phyloP scores from a whole-genome alignment of 129 eudicot genomes.

The Centaurea solstitialis region DNA sequence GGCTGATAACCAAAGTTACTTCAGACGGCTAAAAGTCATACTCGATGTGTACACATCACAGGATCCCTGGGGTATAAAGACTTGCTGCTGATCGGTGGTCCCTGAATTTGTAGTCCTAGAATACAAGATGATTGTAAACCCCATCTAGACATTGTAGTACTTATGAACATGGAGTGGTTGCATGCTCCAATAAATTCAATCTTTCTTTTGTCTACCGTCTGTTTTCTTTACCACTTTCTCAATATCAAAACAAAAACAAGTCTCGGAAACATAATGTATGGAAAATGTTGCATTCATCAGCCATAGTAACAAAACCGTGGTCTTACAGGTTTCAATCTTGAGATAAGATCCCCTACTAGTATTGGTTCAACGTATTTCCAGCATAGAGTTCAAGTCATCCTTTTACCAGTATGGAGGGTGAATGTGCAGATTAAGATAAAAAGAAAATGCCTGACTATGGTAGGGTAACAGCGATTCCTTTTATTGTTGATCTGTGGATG shows the following conservation, averaged over 20 bases:
- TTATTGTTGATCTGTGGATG: slow-evolving; percentile 9
- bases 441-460: neutral
- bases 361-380: neutral
- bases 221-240: neutral
- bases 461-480: neutral
- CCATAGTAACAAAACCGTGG: neutral
- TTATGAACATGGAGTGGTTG: slow-evolving; percentile 18
- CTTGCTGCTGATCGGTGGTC: neutral
- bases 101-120: neutral
- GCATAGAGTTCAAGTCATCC: neutral
- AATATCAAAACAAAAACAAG: slow-evolving; percentile 12
- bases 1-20: slow-evolving; percentile 5
- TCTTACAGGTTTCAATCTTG: neutral
- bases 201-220: slow-evolving; percentile 7
- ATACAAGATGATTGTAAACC: slow-evolving; percentile 6
- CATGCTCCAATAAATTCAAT: neutral
- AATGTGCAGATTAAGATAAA: neutral
- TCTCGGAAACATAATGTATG: neutral
- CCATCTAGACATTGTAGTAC: slow-evolving; percentile 5
- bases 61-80: slow-evolving; percentile 3
- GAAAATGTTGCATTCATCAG: slow-evolving; percentile 5
- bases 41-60: slow-evolving; percentile 4
- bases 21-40: neutral
- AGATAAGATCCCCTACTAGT: neutral
- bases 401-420: neutral